Evolutionary conservation across 1,284 basidiomycete species (phyloP), one percentile per base, ranked within the genome.

Genomic region (Cystobasidiaceae sp.): DNA sequence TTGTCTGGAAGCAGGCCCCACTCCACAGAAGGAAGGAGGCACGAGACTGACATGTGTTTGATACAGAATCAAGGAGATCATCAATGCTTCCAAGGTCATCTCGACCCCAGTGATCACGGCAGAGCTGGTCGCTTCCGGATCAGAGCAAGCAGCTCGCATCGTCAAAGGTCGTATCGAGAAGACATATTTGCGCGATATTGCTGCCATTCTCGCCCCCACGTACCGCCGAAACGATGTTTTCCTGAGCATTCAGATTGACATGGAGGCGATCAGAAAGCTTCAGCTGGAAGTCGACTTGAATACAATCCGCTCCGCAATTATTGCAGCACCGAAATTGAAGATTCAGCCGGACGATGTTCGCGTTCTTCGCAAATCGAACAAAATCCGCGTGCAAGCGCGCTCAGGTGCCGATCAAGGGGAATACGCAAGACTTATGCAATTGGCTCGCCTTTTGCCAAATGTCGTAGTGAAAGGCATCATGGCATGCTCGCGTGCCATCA

Each of bases 81-180:
- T 99, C 82, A 99, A 98, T 73, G 96, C 93, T 2, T 91, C 94
- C 43, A 98, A 97, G 79, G 78, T 82, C 48, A 98, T 99, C 79
- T 94, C 90, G 73, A 98, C 96, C 2, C 96, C 96, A 1, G 97
- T 99, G 76, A 98, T 99, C 76, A 93, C 92, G 67, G 96, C 93
- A 72, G 92, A 90, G 75, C 82, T 99, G 19, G 90, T 92, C 21
- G 89, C 87, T 17, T 83, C 84, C 55, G 83, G 88, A 67, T 91
- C 85, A 67, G 93, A 96, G 75, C 83, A 86, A 17, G 91, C 93
- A 33, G 96, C 96, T 23, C 86, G 96, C 63, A 97, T 98, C 71
- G 94, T 98, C 71, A 98, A 99, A 78, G 96, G 89, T 11, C 84
- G 96, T 51, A 79, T 99, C 61, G 96, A 99, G 78, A 93, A 93